A percentile compares a stretch with the other conserved stretches of the same genome.
Evolutionary conservation across 768 basidiomycete genomes (phyloP).

Genomic region (Hericium erinaceus): DNA sequence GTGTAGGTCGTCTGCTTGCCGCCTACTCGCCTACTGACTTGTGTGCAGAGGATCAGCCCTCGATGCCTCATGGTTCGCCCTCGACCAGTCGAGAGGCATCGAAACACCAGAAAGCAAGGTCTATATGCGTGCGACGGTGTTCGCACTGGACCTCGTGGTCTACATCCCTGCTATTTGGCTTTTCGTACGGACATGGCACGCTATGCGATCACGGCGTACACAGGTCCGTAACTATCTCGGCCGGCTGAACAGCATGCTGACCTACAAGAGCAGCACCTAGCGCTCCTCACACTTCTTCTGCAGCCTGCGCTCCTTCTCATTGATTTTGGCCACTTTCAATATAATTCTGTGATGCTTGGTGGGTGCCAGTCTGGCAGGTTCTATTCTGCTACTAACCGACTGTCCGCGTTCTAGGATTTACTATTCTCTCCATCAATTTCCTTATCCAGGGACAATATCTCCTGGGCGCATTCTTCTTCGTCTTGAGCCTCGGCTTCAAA

Average conservation of each 20-base stretch:
- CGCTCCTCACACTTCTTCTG: conserved; percentile 62
- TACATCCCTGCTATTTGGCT: conserved; percentile 68
- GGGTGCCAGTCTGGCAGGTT: conserved; percentile 12
- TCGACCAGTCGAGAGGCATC: conserved; percentile 61
- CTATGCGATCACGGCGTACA: conserved; percentile 61
- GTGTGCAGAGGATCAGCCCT: conserved; percentile 37
- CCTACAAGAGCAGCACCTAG: conserved; percentile 38
- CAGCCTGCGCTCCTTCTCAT: conserved; percentile 80
- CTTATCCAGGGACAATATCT: conserved; percentile 65
- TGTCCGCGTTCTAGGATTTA: conserved; percentile 39
- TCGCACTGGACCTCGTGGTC: conserved; percentile 56
- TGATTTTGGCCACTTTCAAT: conserved; percentile 94
- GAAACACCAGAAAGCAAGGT: conserved; percentile 57
- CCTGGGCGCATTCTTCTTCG: conserved; percentile 70
- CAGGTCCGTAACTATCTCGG: conserved; percentile 41
- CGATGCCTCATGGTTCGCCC: conserved; percentile 58
- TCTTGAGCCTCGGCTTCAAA: conserved; percentile 84
- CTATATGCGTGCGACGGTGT: conserved; percentile 76
- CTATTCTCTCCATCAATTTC: conserved; percentile 57
- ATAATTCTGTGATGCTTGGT: conserved; percentile 92
- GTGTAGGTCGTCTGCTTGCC: conserved; percentile 38
- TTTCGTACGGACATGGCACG: conserved; percentile 61
- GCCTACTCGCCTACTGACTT: background rate
- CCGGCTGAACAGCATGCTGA: background rate
- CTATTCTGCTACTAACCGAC: too few species aligned